Conservation (phyloP, 1,284 basidiomycete genomes). For the Lentinus polychrous region DNA sequence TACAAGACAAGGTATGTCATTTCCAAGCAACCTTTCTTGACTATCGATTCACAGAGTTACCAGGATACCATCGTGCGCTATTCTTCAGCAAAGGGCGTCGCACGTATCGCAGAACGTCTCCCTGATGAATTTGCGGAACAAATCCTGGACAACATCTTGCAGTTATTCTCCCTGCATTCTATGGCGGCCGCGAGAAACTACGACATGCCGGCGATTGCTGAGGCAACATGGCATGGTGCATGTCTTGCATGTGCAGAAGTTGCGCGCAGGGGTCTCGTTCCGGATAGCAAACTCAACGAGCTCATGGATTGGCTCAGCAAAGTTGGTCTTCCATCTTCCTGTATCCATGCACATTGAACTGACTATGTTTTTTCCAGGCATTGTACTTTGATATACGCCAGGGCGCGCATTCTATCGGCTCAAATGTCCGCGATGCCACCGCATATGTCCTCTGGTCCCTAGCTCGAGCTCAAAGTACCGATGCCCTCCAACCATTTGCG, state of each 20-base stretch:
- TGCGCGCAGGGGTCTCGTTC: slow-evolving; percentile 74
- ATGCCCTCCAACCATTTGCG: slow-evolving; percentile 59
- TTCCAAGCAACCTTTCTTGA: background rate
- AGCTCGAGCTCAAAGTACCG: slow-evolving; percentile 66
- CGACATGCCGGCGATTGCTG: slow-evolving; percentile 70
- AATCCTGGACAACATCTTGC: slow-evolving; percentile 75
- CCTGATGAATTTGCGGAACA: slow-evolving; percentile 73
- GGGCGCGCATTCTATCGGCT: slow-evolving; percentile 88
- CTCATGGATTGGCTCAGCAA: slow-evolving; percentile 76
- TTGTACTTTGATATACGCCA: slow-evolving; percentile 90
- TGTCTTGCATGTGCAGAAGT: slow-evolving; percentile 92
- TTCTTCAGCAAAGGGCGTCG: slow-evolving; percentile 90
- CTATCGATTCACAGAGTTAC: background rate
- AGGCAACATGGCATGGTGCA: slow-evolving; percentile 93
- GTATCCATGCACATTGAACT: slow-evolving; percentile 10
- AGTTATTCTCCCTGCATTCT: slow-evolving; percentile 62
- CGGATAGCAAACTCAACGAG: slow-evolving; percentile 47
- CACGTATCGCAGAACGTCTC: slow-evolving; percentile 78
- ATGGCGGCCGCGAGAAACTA: slow-evolving; percentile 52
- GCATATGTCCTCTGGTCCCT: slow-evolving; percentile 95
- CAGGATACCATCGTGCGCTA: slow-evolving; percentile 95
- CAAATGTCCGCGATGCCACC: slow-evolving; percentile 91
- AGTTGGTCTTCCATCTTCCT: slow-evolving; percentile 33
- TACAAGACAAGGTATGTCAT: slow-evolving; percentile 75
- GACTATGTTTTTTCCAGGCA: slow-evolving; percentile 48